Percentiles rank a stretch among this genome's conserved stretches.
phyloP scores from a whole-genome alignment of 176 grass and related monocot genomes.

The Phyllostachys edulis region DNA sequence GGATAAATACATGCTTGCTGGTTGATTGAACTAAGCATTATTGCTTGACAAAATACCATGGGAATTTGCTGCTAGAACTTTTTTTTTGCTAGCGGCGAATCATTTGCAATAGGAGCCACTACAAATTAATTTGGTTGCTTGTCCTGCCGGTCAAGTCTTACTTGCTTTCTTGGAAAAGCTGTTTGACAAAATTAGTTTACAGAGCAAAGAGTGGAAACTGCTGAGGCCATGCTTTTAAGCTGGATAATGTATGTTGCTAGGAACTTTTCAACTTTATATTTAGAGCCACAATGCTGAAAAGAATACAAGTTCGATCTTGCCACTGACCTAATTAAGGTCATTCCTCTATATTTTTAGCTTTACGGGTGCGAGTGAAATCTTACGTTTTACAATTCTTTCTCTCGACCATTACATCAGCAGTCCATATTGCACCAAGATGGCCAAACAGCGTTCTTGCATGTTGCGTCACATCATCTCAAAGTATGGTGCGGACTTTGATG shows the following conservation, averaged over 20 bases:
- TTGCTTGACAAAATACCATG: neutral
- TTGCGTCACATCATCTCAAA: constrained; percentile 80
- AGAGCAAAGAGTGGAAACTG: neutral
- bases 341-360: constrained; percentile 6
- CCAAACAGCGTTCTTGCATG: constrained; percentile 92
- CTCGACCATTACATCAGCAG: constrained; percentile 71
- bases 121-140: neutral
- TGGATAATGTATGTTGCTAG: constrained; percentile 3
- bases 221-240: neutral
- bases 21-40: neutral
- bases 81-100: neutral
- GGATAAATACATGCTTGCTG: neutral
- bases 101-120: neutral
- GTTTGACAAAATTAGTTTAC: neutral
- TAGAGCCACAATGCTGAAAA: neutral
- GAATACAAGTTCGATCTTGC: neutral
- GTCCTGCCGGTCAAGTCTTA: neutral
- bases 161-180: neutral
- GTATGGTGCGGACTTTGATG: constrained; percentile 81
- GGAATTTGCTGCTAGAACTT: neutral
- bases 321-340: neutral
- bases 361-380: neutral
- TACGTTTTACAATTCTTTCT: constrained; percentile 32
- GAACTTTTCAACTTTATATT: neutral
- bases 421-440: constrained; percentile 96